Evolutionary conservation across 2,329 filamentous ascomycete genomes (phyloP), one percentile per base, ranked within the genome.

Genomic region (Leptographium flavum): DNA sequence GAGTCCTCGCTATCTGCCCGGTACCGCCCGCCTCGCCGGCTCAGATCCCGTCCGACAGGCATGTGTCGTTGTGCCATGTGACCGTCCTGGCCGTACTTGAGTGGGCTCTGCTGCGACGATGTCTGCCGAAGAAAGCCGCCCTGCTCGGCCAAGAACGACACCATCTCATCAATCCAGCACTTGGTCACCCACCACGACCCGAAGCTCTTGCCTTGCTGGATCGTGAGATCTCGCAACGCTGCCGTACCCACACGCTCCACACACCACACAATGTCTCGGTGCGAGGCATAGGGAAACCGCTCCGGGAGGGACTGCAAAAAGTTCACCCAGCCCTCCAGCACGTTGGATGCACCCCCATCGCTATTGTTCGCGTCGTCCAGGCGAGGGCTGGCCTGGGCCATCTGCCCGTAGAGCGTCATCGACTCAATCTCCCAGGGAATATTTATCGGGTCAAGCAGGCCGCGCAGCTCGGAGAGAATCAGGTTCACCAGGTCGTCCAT

Each of bases 151-250:
- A 94, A 70, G 73, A 93, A 95, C 47, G 83, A 73, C 42, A 87
- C 78, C 85, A 94, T 93, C 64, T 96, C 90, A 57, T 95, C 88
- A 43, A 95, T 76, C 71, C 90, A 96, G 47, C 90, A 88, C 60
- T 95, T 94, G 4, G 87, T 87, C 47, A 95, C 84, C 85, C 85
- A 92, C 87, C 87, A 93, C 6, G 83, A 81, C n/a, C 84, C 82
- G 57, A 90, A 93, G 56, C 83, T 88, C 57, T 81, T 78, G 17
- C 82, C 83, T 52, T 83, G 80, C 35, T 77, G 72, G 42, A 92
- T 79, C 1, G 85, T 92, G 47, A 93, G 74, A 55, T 93, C 87
- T 45, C 86, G 74, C 67, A 92, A 77, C 17, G 85, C 81, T 19
- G 83, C 79, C 8, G 82, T 86, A 13, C 84, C 81, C 21, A 92